Evolutionary conservation across 331 rosid genomes (phyloP).

Genomic region (Acacia concinna): DNA sequence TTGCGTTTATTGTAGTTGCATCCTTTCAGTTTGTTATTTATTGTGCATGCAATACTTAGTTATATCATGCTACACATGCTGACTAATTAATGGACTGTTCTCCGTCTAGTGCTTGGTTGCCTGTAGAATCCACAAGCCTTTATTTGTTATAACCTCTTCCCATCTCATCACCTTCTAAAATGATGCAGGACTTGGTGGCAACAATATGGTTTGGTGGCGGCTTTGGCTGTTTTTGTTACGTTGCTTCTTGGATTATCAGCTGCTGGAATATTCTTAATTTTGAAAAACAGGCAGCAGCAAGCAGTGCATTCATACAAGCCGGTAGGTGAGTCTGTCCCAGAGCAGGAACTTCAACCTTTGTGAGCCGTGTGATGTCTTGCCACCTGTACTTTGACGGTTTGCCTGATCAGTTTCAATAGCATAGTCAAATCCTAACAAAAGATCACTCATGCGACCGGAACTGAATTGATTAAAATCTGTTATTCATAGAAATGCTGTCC

Average conservation of each 20-base stretch:
- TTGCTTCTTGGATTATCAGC: slow-evolving; percentile 50
- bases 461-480: slow-evolving; percentile 38
- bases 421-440: slow-evolving; percentile 31
- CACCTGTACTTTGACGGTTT: slow-evolving; percentile 28
- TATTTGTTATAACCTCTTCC: background rate
- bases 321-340: slow-evolving; percentile 56
- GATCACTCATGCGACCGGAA: slow-evolving; percentile 32
- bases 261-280: slow-evolving; percentile 62
- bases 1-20: slow-evolving; percentile 17
- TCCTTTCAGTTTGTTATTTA: slow-evolving; percentile 21
- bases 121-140: background rate
- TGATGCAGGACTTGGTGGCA: slow-evolving; percentile 77
- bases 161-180: slow-evolving; percentile 4
- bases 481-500: slow-evolving; percentile 32
- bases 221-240: slow-evolving; percentile 45
- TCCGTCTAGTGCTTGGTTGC: background rate
- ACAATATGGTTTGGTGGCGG: slow-evolving; percentile 40
- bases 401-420: slow-evolving; percentile 20
- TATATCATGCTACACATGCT: slow-evolving; percentile 3
- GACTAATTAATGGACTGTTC: background rate
- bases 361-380: slow-evolving; percentile 37
- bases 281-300: slow-evolving; percentile 57
- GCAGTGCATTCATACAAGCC: slow-evolving; percentile 62
- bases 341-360: slow-evolving; percentile 93
- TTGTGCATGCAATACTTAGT: slow-evolving; percentile 19